phyloP scores from a whole-genome alignment of 495 filamentous ascomycete genomes.

The Penicillium waksmanii region DNA sequence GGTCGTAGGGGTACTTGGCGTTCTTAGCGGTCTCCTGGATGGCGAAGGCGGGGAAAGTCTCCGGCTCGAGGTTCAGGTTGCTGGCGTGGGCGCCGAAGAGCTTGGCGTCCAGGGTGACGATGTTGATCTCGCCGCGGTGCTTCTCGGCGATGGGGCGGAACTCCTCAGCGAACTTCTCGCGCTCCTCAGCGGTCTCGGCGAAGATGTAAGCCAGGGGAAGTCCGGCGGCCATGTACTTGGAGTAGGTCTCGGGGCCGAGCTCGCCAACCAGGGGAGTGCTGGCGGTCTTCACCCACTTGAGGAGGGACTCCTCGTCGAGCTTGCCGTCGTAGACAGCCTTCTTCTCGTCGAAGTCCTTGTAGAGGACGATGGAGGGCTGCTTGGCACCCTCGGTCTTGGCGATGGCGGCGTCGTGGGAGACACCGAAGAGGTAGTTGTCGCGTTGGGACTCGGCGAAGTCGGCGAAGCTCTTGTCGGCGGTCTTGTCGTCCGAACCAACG shows the following conservation, averaged over 20 bases:
- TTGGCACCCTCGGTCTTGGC: slow-evolving; percentile 89
- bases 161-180: slow-evolving; percentile 70
- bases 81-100: slow-evolving; percentile 92
- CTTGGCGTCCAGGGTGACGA: slow-evolving; percentile 96
- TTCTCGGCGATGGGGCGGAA: slow-evolving; percentile 59
- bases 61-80: slow-evolving; percentile 96
- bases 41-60: slow-evolving; percentile 95
- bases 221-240: slow-evolving; percentile 92
- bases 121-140: slow-evolving; percentile 84
- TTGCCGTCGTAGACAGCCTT: slow-evolving; percentile 81
- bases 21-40: slow-evolving; percentile 97
- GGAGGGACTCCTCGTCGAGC: slow-evolving; percentile 76
- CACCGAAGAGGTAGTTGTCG: slow-evolving; percentile 90
- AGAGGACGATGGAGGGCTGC: slow-evolving; percentile 85
- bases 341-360: slow-evolving; percentile 98
- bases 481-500: slow-evolving; percentile 82
- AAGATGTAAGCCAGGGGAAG: slow-evolving; percentile 98
- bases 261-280: slow-evolving; percentile 93
- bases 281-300: slow-evolving; percentile 79
- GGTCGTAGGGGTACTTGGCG: slow-evolving; percentile 94
- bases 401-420: slow-evolving; percentile 77
- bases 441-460: slow-evolving; percentile 80
- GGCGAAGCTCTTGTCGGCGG: slow-evolving; percentile 78
- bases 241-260: slow-evolving; percentile 96
- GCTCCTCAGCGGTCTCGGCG: slow-evolving; percentile 89